phyloP scores from a whole-genome alignment of 2,329 filamentous ascomycete species.

The Dothideomycetidae sp. region DNA sequence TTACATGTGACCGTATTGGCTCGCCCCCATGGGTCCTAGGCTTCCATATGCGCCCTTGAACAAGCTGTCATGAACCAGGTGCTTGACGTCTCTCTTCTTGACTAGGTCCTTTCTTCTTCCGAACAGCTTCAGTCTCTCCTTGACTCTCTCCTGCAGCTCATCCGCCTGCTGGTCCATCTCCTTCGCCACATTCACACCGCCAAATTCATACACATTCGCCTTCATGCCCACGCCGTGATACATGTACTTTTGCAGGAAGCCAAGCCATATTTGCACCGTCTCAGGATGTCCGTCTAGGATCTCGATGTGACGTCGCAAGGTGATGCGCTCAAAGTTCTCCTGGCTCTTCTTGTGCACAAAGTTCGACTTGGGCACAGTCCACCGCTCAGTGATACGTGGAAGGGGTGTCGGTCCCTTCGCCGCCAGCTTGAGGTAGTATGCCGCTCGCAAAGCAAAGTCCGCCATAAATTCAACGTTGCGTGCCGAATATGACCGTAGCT shows the following conservation, averaged over 20 bases:
- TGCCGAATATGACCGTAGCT: slow-evolving; percentile 79
- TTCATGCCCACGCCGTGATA: slow-evolving; percentile 98
- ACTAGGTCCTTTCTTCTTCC: slow-evolving; percentile 16
- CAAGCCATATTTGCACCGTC: slow-evolving; percentile 80
- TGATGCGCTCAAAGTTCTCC: slow-evolving; percentile 94
- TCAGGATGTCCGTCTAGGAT: slow-evolving; percentile 86
- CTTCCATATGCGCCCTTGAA: slow-evolving; percentile 9
- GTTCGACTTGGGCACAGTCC: slow-evolving; percentile 78
- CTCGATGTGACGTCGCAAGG: slow-evolving; percentile 71
- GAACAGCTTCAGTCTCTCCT: slow-evolving; percentile 18
- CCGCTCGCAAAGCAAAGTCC: slow-evolving; percentile 86
- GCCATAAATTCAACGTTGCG: slow-evolving; percentile 87
- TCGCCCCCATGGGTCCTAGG: slow-evolving; percentile 8
- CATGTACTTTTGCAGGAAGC: slow-evolving; percentile 79
- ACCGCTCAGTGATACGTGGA: slow-evolving; percentile 75
- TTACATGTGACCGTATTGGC: slow-evolving; percentile 8
- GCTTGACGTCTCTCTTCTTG: slow-evolving; percentile 12
- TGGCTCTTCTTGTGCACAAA: slow-evolving; percentile 97
- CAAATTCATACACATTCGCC: slow-evolving; percentile 89
- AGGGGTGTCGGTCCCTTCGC: slow-evolving; percentile 76
- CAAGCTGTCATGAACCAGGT: slow-evolving; percentile 8
- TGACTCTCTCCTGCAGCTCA: slow-evolving; percentile 16
- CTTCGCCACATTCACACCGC: slow-evolving; percentile 30
- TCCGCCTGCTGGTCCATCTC: slow-evolving; percentile 24
- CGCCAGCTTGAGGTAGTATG: slow-evolving; percentile 82